Evolutionary conservation across 106 monocot genomes (phyloP).

Genomic region (Dendrobium officinale): DNA sequence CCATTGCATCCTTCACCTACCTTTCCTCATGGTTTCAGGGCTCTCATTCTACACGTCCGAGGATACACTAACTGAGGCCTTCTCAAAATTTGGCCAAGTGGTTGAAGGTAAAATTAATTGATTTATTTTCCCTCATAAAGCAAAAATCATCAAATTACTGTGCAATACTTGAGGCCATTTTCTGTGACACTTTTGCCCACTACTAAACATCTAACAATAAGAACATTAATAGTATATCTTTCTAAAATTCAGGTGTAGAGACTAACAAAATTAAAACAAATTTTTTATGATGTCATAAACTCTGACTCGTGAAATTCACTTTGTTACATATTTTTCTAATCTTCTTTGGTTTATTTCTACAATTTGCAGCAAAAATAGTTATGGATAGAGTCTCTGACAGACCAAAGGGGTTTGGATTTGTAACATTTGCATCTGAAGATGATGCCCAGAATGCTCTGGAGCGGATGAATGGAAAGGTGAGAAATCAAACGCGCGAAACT

Average conservation of each 20-base stretch:
- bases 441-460: conserved; percentile 42
- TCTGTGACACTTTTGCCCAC: too few relatives aligned
- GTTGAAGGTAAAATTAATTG: conserved; percentile 47
- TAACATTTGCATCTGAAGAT: conserved; percentile 52
- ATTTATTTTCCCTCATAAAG: too few relatives aligned
- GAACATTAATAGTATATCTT: too few relatives aligned
- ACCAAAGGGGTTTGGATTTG: conserved; percentile 64
- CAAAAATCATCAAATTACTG: too few relatives aligned
- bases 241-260: too few relatives aligned
- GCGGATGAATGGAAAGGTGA: conserved; percentile 65
- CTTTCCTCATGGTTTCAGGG: conserved; percentile 29
- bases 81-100: conserved; percentile 79
- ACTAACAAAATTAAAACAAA: too few relatives aligned
- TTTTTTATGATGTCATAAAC: too few relatives aligned
- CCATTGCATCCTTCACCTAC: not conserved
- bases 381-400: conserved; percentile 48
- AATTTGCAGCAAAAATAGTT: conserved; percentile 44
- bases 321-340: too few relatives aligned
- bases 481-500: too few relatives aligned
- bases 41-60: conserved; percentile 80
- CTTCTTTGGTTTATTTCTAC: not conserved
- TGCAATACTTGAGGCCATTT: too few relatives aligned
- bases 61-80: conserved; percentile 59
- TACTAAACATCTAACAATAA: too few relatives aligned
- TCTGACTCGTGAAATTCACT: too few relatives aligned